Evolutionary conservation across 2,329 filamentous ascomycete species (phyloP), one percentile per base, ranked within the genome.

Genomic region (Calonectria fujianensis): DNA sequence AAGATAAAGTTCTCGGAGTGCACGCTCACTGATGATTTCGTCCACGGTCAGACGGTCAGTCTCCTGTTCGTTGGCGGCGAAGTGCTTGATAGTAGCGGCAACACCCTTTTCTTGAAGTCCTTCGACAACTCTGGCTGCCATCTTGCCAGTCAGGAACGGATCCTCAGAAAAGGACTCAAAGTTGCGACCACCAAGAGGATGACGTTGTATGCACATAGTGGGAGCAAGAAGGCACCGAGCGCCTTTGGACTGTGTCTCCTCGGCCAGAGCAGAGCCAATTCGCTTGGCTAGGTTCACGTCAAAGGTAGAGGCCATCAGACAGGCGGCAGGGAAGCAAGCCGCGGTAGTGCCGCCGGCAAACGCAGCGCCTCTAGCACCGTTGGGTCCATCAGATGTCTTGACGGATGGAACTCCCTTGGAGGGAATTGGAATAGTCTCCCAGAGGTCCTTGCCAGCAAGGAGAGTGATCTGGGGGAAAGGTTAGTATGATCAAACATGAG

Each of bases 201-300:
- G 80, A 18, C 80, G 80, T 37, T 81, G 80, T 10, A 81, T 61
- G 32, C 80, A 81, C 80, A 81, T 81, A n/a, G 81, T 82, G 9
- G 81, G 81, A 20, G 79, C 81, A 54, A 82, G 88, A 75, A 94
- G 90, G n/a, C 94, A 90, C 78, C 95, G 93, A 11, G 94, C 90
- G 70, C 94, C 94, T 84, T 96, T 96, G 74, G 80, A 81, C 8
- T 82, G 81, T 7, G 83, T 81, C 72, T 86, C 92, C 39, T 92
- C 88, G 29, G 90, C 92, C 76, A 94, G 88, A 24, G 91, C 85
- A 50, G 87, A 84, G n/a, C 92, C 92, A 24, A 93, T 87, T 70
- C 90, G 84, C 68, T 89, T 84, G 57, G 93, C 87, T 31, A 93
- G 84, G 10, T 90, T 88, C 4, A 87, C 79, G 79, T 94, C 91